Conservation (phyloP, 2,329 filamentous ascomycete genomes). For the Fusarium lyarnte region DNA sequence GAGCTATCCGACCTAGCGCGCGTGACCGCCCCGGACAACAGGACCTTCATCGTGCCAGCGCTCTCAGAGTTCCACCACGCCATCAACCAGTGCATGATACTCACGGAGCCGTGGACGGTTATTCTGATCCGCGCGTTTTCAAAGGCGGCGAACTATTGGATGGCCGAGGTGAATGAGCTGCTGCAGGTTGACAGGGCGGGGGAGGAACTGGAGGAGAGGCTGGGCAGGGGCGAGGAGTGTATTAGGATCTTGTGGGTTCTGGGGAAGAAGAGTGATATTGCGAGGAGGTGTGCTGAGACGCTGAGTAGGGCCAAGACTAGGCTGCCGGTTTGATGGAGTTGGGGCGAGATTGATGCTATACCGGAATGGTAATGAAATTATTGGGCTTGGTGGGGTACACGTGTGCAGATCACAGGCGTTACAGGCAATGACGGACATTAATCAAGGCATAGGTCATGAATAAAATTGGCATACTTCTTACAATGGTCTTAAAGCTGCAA, state of each 20-base stretch:
- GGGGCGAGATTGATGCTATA: not conserved
- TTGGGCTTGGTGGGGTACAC: not conserved
- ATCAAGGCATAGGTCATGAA: not conserved
- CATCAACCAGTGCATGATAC: conserved; percentile 61
- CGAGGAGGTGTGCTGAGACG: conserved; percentile 36
- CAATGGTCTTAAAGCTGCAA: accelerated
- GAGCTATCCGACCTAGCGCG: conserved; percentile 60
- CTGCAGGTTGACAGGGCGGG: conserved; percentile 37
- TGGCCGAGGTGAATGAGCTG: conserved; percentile 46
- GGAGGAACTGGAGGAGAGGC: conserved; percentile 40
- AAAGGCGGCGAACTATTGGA: conserved; percentile 51
- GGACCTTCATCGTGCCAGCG: not conserved
- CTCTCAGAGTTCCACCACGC: conserved; percentile 61
- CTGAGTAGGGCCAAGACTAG: conserved; percentile 13
- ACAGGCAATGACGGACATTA: not conserved
- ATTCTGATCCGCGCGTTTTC: conserved; percentile 63
- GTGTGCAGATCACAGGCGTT: not conserved
- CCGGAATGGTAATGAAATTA: not conserved
- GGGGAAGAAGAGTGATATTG: conserved; percentile 63
- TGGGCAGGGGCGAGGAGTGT: conserved; percentile 56
- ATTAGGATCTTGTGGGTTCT: conserved; percentile 63
- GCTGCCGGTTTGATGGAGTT: not conserved
- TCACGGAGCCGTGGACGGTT: conserved; percentile 68
- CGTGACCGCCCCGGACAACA: conserved; percentile 50
- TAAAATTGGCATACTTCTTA: not conserved